Evolutionary conservation across 768 basidiomycete species (phyloP), one percentile per base, ranked within the genome.

Genomic region (Russula vinacea): DNA sequence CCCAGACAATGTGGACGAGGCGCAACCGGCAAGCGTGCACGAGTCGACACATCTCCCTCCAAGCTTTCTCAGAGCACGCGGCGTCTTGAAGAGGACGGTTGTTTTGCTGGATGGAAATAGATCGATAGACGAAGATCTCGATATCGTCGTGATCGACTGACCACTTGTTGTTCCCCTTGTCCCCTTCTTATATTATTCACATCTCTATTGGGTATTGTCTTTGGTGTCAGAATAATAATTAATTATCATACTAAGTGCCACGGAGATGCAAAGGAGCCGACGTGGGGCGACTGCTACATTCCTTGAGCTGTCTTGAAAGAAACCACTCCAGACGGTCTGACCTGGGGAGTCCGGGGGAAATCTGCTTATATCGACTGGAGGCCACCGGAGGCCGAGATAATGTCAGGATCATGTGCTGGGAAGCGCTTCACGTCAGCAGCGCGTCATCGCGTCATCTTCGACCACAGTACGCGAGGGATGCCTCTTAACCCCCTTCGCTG

Each of bases 81-180:
- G 62, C 74, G 77, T 66, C 71, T 92, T 61, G 90, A 92, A 53
- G 85, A 88, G 70, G 90, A 92, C 60, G 91, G 90, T 10, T 70
- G 72, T 93, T 39, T 66, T 90, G 69, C 73, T 93, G 72, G 88
- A 89, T 37, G 76, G 77, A 39, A 77, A 83, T 62, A 85, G 86
- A 67, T 70, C 73, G 68, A 71, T 86, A 35, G 79, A 79, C 39
- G 85, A 77, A 32, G 71, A 82, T 50, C 35, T 85, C 13, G 86
- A 82, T 47, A 56, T 85, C 13, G 85, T 86, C 58, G 80, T 76
- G 72, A 80, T 86, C 67, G 83, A 87, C 70, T 82, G 74, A 81
- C 17, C 17, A 29, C 2, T 5, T 5, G 47, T 17, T n/a, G n/a
- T 55, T 19, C 22, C 22, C 52, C 19, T 53, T 53, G n/a, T 1